Percentiles rank a stretch among this genome's conserved stretches.
phyloP scores from a whole-genome alignment of 2,329 filamentous ascomycete species.

The Cladorrhinum sp. region DNA sequence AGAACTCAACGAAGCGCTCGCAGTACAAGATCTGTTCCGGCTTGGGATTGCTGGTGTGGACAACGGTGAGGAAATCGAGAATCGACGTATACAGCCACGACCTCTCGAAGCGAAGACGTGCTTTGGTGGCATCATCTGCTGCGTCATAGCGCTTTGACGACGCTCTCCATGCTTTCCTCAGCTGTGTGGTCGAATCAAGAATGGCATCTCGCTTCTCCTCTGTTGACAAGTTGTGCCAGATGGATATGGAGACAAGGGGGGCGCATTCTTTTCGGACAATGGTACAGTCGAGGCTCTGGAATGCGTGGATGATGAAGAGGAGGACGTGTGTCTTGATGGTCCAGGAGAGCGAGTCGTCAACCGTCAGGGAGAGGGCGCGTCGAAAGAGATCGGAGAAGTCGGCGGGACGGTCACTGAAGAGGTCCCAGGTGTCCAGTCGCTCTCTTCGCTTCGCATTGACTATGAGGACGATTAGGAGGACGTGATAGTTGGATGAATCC shows the following conservation, averaged over 20 bases:
- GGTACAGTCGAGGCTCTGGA: conserved; percentile 86
- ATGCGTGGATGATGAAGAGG: conserved; percentile 84
- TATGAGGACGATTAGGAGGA: conserved; percentile 81
- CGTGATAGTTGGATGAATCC: conserved; percentile 86
- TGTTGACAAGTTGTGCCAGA: conserved; percentile 89
- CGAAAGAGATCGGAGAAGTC: conserved; percentile 90
- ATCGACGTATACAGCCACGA: conserved; percentile 89
- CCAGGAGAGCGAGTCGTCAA: conserved; percentile 65
- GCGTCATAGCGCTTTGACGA: conserved; percentile 82
- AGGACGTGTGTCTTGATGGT: conserved; percentile 78
- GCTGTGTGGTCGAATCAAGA: conserved; percentile 68
- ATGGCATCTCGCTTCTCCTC: conserved; percentile 70
- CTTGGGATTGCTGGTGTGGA: conserved; percentile 58
- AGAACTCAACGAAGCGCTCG: conserved; percentile 87
- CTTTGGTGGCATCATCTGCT: conserved; percentile 75
- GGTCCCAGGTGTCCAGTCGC: conserved; percentile 80
- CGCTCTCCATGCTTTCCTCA: conserved; percentile 89
- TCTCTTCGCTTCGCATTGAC: conserved; percentile 86
- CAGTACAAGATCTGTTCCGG: conserved; percentile 74
- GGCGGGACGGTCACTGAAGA: conserved; percentile 72
- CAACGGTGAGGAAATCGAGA: conserved; percentile 72
- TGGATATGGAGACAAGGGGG: conserved; percentile 87
- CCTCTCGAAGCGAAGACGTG: conserved; percentile 82
- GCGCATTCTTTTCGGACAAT: conserved; percentile 95
- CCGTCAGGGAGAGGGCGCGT: conserved; percentile 80